phyloP scores from a whole-genome alignment of 108 stramenopile species.

The Chaetoceros tenuissimus region DNA sequence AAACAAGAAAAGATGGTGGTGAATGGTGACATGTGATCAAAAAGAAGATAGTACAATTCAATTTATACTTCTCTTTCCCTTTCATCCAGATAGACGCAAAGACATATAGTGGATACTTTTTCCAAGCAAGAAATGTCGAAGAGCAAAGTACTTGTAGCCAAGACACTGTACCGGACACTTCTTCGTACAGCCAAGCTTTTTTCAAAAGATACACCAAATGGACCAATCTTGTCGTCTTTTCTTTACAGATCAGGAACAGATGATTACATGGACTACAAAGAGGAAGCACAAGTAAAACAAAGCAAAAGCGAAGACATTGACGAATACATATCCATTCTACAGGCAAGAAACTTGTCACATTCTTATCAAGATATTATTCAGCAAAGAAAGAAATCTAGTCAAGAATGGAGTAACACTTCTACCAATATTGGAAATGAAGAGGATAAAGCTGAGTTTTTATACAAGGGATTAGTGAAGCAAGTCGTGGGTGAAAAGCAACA shows the following conservation, averaged over 20 bases:
- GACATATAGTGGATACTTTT: neutral
- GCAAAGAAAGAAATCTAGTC: conserved; percentile 10
- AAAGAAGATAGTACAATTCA: neutral
- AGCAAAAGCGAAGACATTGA: neutral
- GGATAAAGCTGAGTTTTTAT: neutral
- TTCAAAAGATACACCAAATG: conserved; percentile 35
- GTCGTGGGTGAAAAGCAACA: conserved; percentile 15
- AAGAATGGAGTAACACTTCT: neutral
- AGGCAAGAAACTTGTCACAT: conserved; percentile 26
- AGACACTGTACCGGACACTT: conserved; percentile 53
- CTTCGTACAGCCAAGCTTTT: conserved; percentile 55
- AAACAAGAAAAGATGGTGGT: neutral
- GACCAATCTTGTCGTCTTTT: conserved; percentile 33
- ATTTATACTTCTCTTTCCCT: neutral
- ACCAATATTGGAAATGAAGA: conserved; percentile 15
- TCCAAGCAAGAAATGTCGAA: neutral
- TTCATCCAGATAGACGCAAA: neutral
- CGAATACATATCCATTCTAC: conserved; percentile 10
- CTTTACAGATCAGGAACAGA: conserved; percentile 51
- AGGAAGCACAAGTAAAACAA: conserved; percentile 4
- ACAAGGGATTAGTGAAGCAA: conserved; percentile 1
- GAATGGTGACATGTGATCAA: neutral
- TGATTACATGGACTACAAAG: conserved; percentile 45
- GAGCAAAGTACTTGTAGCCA: neutral
- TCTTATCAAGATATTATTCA: conserved; percentile 23